phyloP scores from a whole-genome alignment of 805 yeast species.

The Saturnispora sekii region DNA sequence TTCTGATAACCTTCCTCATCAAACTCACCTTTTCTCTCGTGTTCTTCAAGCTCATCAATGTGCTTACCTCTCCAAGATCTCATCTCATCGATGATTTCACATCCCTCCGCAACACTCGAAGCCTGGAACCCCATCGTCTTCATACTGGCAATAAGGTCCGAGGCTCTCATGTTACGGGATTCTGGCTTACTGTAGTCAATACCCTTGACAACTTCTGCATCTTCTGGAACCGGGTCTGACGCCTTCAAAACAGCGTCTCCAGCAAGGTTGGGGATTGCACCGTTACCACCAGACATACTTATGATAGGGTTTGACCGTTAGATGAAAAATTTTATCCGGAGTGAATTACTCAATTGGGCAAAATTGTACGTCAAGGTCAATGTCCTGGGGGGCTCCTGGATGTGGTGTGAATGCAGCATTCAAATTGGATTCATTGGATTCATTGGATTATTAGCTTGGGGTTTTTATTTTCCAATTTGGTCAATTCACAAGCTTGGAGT shows the following conservation, averaged over 20 bases:
- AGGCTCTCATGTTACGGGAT: slow-evolving; percentile 70
- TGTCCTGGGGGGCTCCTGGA: neutral
- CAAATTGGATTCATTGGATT: no score
- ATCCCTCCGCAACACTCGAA: slow-evolving; percentile 72
- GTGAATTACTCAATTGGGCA: neutral
- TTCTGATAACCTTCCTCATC: slow-evolving; percentile 72
- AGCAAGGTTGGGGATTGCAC: slow-evolving; percentile 57
- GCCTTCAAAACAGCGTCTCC: slow-evolving; percentile 86
- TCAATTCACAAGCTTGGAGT: no score
- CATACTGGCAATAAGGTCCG: slow-evolving; percentile 74
- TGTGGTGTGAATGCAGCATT: neutral
- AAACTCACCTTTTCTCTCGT: slow-evolving; percentile 62
- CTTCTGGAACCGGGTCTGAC: slow-evolving; percentile 78
- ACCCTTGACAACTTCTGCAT: slow-evolving; percentile 72
- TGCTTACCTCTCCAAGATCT: slow-evolving; percentile 86
- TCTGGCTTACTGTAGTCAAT: slow-evolving; percentile 78
- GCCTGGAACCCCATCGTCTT: slow-evolving; percentile 97
- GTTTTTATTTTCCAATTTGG: no score
- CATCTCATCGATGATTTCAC: slow-evolving; percentile 90
- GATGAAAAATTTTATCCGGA: neutral
- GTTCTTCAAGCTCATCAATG: slow-evolving; percentile 56
- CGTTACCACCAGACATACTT: slow-evolving; percentile 12
- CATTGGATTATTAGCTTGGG: no score
- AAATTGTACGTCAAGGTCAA: neutral
- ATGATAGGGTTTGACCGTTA: neutral